Evolutionary conservation across 148 eudicot genomes (phyloP).

Genomic region (Beta vulgaris): DNA sequence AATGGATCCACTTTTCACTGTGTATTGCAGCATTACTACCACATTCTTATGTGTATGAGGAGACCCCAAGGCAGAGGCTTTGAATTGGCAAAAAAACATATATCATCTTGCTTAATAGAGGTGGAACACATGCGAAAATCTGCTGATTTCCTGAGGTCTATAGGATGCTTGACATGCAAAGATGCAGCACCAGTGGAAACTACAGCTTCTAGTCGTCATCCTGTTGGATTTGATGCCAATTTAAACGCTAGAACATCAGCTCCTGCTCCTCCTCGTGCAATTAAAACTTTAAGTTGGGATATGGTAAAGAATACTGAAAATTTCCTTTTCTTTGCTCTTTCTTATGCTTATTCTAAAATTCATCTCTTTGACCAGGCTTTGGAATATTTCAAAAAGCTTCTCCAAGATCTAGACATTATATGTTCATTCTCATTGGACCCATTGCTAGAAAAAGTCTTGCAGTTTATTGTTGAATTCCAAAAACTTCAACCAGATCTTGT

Average conservation of each 20-base stretch:
- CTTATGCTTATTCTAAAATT: not conserved
- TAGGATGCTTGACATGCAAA: slow-evolving; percentile 38
- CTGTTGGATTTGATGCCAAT: slow-evolving; percentile 87
- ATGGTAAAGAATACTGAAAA: slow-evolving; percentile 45
- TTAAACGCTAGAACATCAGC: slow-evolving; percentile 87
- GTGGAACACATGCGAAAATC: slow-evolving; percentile 64
- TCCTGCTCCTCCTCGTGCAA: slow-evolving; percentile 95
- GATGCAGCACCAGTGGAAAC: slow-evolving; percentile 44
- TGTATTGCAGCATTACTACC: slow-evolving; percentile 76
- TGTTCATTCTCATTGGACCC: slow-evolving; percentile 78
- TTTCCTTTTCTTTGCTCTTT: not conserved
- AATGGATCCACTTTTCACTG: not conserved
- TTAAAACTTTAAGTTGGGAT: slow-evolving; percentile 80
- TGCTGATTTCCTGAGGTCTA: slow-evolving; percentile 53
- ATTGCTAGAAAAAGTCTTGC: slow-evolving; percentile 57
- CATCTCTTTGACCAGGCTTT: slow-evolving; percentile 55
- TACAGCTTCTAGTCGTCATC: slow-evolving; percentile 88
- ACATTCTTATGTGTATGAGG: slow-evolving; percentile 63
- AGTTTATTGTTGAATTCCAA: slow-evolving; percentile 77
- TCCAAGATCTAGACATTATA: slow-evolving; percentile 73
- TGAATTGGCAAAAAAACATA: slow-evolving; percentile 87
- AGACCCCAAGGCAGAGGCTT: slow-evolving; percentile 94
- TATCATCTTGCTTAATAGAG: slow-evolving; percentile 70
- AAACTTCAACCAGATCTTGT: slow-evolving; percentile 89
- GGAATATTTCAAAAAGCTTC: slow-evolving; percentile 88